Base-by-base conservation (phyloP, 352 stramenopile genomes). In the Globisporangium okanoganense region DNA sequence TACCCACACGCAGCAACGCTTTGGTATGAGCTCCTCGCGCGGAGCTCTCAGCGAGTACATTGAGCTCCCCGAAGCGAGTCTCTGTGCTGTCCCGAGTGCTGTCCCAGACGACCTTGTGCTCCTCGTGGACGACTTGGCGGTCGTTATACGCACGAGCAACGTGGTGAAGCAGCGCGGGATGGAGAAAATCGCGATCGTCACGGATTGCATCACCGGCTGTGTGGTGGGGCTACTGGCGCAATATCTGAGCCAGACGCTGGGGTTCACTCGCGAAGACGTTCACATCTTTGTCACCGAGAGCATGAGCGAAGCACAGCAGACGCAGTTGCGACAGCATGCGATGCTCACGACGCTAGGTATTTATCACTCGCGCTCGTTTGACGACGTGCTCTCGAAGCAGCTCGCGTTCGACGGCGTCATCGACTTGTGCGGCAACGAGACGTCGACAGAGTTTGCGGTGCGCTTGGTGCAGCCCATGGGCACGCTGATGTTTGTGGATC, bases 341-440 rank as follows among this genome's bases (percentile, higher is more conserved):
- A 69, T 67, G 20, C 27, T 79, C 58, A 74, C 61, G 20, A 45
- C 56, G 50, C 49, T 80, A 58, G 53, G 77, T 70, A 67, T 74
- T 65, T 70, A 69, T 68, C 25, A 76, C 44, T 56, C 71, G n/a
- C 61, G 54, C 29, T 61, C 55, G 8, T 25, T 75, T 12, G 53
- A 61, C 12, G 27, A 62, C 13, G 48, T 73, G 41, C 38, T 74
- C 8, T 58, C 66, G 8, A 24, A 55, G 20, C 27, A 57, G 5
- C 38, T 48, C 16, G 40, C 50, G n/a, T 67, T 86, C 36, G 72
- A 87, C 53, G 64, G 66, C 14, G 72, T 79, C 35, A 61, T 92
- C 24, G 79, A 90, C 56, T 57, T 92, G n/a, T 74, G 76, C 40
- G 69, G 73, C 43, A 72, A 45, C 1, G 66, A 88, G 35, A 48